Evolutionary conservation across 1,284 basidiomycete genomes (phyloP).

Genomic region (Heliocybe sulcata): DNA sequence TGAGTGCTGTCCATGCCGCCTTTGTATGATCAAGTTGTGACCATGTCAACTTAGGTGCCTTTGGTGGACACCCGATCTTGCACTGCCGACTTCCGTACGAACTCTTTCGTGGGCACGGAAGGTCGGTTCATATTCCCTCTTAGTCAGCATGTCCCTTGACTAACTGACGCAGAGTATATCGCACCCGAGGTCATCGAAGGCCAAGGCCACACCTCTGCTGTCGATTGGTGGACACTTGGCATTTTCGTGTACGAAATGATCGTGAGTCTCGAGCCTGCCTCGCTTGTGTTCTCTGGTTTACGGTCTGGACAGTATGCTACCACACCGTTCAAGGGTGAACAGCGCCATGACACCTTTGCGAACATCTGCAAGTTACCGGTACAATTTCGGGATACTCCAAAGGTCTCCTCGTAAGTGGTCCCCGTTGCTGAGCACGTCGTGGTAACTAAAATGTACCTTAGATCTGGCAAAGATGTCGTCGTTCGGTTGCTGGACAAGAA

Average conservation of each 20-base stretch:
- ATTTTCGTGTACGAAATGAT: constrained; percentile 99
- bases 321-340: constrained; percentile 96
- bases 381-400: constrained; percentile 81
- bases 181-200: constrained; percentile 98
- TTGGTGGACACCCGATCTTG: constrained; percentile 96
- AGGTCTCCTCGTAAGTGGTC: constrained; percentile 70
- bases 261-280: constrained; percentile 45
- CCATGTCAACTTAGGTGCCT: constrained; percentile 48
- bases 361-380: constrained; percentile 91
- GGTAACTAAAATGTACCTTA: constrained; percentile 20
- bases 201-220: constrained; percentile 94
- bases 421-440: constrained; percentile 5
- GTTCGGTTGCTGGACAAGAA: constrained; percentile 90
- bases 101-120: constrained; percentile 98
- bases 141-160: constrained; percentile 8
- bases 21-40: constrained; percentile 7
- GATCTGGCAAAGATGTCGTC: constrained; percentile 84
- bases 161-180: constrained; percentile 77
- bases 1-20: constrained; percentile 27
- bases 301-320: constrained; percentile 72
- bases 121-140: constrained; percentile 40
- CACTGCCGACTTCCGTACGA: constrained; percentile 96
- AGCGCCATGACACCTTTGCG: constrained; percentile 93
- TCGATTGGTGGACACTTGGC: constrained; percentile 99
- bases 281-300: constrained; percentile 9